Evolutionary conservation across 2,329 filamentous ascomycete species (phyloP), one percentile per base, ranked within the genome.

Genomic region (Niveomyces coronatus): DNA sequence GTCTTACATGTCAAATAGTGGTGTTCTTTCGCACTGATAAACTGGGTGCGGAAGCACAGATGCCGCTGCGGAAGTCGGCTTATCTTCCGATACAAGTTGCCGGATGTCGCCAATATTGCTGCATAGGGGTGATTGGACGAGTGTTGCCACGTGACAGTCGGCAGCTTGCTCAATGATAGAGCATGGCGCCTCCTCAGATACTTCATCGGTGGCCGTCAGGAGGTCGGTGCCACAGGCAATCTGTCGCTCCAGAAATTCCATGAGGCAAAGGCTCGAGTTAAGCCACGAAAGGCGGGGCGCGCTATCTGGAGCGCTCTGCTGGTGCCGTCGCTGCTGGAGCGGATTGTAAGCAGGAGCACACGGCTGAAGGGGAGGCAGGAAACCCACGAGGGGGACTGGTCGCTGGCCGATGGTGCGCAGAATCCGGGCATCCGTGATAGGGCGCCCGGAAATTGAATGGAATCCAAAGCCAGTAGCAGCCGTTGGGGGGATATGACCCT

Each of bases 401-500:
- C 60, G 56, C 30, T 56, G 52, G 4, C 67, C 66, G 13, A 72
- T 54, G 5, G 60, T 54, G 37, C 48, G 57, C 19, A 70, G 40
- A 9, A 65, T 40, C 2, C 52, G 45, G 11, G 56, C 60, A 42
- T 68, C 52, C 10, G 58, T 51, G 4, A 70, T 41, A 1, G 71
- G 72, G n/a, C 70, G 55, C 6, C 52, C 49, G 18, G 61, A 49
- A 23, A 60, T 36, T 5, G 59, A 47, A 35, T 70, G 62, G 42
- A 77, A 77, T 11, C 72, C 67, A 45, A 64, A 76, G 1, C 70
- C 73, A 2, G 61, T 56, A 6, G 66, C 67, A 4, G 64, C 67
- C 4, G 63, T 67, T 5, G 70, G 60, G 1, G 64, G 63, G 4
- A 75, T 55, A 33, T 74, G 67, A 6, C 62, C 70, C 16, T 67